Evolutionary conservation across 2,329 filamentous ascomycete species (phyloP).

Genomic region (Phialophora tarda): DNA sequence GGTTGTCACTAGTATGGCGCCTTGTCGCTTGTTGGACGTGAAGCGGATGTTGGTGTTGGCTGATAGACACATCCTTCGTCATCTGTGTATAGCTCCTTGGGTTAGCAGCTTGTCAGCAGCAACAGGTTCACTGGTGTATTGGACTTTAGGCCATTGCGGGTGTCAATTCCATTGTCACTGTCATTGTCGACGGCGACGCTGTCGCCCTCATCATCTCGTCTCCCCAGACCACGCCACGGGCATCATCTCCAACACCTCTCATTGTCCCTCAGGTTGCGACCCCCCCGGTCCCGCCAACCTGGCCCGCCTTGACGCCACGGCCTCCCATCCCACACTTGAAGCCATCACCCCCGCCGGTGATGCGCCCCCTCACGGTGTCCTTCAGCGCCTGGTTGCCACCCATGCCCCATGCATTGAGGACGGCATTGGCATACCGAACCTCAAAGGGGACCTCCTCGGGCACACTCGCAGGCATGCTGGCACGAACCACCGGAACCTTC

Average conservation of each 20-base stretch:
- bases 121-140: not conserved
- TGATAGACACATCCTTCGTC: not conserved
- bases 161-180: not conserved
- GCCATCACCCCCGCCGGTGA: not conserved
- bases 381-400: not conserved
- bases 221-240: not conserved
- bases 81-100: not conserved
- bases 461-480: not conserved
- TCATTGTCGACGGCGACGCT: not conserved
- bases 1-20: not conserved
- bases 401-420: conserved; percentile 1
- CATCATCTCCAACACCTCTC: not conserved
- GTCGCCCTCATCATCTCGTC: not conserved
- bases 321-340: not conserved
- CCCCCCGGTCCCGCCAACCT: not conserved
- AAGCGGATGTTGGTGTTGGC: not conserved
- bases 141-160: not conserved
- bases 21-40: not conserved
- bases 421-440: not conserved
- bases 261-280: not conserved
- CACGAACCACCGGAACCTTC: conserved; percentile 2
- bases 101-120: not conserved
- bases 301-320: not conserved
- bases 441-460: not conserved
- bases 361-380: not conserved